Conservation (phyloP, 2,329 filamentous ascomycete species). For the Tolypocladium inflatum region DNA sequence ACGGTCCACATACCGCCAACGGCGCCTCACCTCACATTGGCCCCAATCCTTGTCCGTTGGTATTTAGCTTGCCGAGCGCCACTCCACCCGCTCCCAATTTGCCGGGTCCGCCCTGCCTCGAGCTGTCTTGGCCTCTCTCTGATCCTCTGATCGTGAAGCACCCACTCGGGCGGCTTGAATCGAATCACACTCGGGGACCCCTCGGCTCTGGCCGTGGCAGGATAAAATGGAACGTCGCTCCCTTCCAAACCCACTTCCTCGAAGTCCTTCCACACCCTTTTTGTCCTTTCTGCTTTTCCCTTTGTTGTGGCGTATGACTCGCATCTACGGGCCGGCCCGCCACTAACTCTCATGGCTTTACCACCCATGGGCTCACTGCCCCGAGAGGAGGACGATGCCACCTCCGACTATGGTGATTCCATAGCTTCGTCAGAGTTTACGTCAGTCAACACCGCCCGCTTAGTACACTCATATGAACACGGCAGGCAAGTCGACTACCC, state of each 20-base stretch:
- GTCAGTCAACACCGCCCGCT: conserved; percentile 22
- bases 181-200: not conserved
- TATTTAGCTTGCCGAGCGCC: not conserved
- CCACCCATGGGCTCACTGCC: conserved; percentile 11
- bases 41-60: not conserved
- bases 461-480: conserved; percentile 25
- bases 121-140: not conserved
- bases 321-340: not conserved
- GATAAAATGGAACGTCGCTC: not conserved
- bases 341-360: not conserved
- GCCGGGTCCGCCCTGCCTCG: not conserved
- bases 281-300: not conserved
- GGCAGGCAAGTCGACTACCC: conserved; percentile 18
- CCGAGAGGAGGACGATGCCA: conserved; percentile 15
- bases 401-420: conserved; percentile 30
- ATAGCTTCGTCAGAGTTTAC: conserved; percentile 29
- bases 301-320: not conserved
- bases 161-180: not conserved
- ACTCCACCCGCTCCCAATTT: conserved; percentile 1
- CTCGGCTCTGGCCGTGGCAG: not conserved
- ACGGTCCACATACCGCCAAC: not conserved
- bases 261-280: not conserved
- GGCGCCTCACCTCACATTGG: not conserved
- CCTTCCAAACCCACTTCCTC: not conserved
- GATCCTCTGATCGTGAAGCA: not conserved